Evolutionary conservation across 768 basidiomycete genomes (phyloP).

Genomic region (Harrya chromipes): DNA sequence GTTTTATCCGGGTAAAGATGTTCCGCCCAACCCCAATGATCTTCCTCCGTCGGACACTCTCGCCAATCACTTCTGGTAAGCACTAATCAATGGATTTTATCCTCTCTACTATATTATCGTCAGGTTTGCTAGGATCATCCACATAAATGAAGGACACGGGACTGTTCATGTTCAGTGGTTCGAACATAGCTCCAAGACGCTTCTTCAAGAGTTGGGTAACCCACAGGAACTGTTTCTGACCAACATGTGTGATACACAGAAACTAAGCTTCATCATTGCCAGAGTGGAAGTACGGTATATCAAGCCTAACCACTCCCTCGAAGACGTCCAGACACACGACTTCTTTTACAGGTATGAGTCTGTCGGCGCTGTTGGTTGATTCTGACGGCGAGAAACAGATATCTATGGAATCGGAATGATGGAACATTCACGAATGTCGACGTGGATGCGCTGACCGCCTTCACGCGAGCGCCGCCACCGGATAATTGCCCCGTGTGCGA

Average conservation of each 20-base stretch:
- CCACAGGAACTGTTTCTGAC: conserved; percentile 65
- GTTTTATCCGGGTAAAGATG: conserved; percentile 39
- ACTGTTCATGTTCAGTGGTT: conserved; percentile 71
- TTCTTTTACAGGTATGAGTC: conserved; percentile 58
- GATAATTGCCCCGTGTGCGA: conserved; percentile 56
- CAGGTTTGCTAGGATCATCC: conserved; percentile 70
- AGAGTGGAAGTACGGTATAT: conserved; percentile 46
- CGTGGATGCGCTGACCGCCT: conserved; percentile 14
- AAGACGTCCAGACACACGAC: conserved; percentile 33
- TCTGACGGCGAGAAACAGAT: conserved; percentile 35
- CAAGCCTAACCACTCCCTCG: conserved; percentile 20
- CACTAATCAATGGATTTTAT: neutral
- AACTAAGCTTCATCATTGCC: conserved; percentile 40
- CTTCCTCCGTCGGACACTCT: conserved; percentile 41
- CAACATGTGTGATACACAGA: conserved; percentile 47
- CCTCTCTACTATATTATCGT: neutral
- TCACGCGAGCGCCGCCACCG: conserved; percentile 30
- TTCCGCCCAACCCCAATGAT: conserved; percentile 35
- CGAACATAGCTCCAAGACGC: conserved; percentile 61
- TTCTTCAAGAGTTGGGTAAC: conserved; percentile 58
- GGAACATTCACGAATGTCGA: conserved; percentile 48
- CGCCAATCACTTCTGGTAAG: conserved; percentile 64
- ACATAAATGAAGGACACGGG: conserved; percentile 42
- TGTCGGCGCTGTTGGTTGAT: neutral
- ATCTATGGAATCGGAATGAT: conserved; percentile 44